phyloP scores from a whole-genome alignment of 1,284 basidiomycete genomes.

The Microbotryum silenes-acaulis region DNA sequence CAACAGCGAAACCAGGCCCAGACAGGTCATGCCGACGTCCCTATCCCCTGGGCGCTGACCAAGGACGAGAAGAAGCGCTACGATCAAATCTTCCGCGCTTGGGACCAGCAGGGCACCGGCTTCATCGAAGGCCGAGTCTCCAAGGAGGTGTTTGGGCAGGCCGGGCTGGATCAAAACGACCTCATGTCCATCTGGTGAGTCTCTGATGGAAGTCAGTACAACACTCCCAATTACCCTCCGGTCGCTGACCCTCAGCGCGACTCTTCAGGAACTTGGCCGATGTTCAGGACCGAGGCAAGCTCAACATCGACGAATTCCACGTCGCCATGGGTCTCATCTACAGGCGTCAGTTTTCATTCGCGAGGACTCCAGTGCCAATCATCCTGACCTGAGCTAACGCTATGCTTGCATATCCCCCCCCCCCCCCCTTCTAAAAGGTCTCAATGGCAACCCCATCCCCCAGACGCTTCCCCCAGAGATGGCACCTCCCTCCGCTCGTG shows the following conservation, averaged over 20 bases:
- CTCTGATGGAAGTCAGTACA: neutral
- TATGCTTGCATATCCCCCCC: neutral
- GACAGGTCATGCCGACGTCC: slow-evolving; percentile 60
- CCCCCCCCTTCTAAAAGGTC: slow-evolving; percentile 47
- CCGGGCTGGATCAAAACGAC: slow-evolving; percentile 79
- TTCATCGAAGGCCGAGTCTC: slow-evolving; percentile 76
- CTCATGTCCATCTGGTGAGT: slow-evolving; percentile 88
- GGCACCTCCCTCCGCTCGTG: slow-evolving; percentile 81
- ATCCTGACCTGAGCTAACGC: slow-evolving; percentile 3
- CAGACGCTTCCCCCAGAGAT: slow-evolving; percentile 80
- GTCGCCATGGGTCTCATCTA: slow-evolving; percentile 98
- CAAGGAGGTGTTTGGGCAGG: slow-evolving; percentile 89
- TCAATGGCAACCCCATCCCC: slow-evolving; percentile 89
- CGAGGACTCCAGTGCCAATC: neutral
- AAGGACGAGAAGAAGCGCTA: slow-evolving; percentile 95
- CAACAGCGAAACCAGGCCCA: slow-evolving; percentile 65
- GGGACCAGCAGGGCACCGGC: slow-evolving; percentile 75
- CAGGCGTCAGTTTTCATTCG: slow-evolving; percentile 56
- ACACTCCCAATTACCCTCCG: neutral
- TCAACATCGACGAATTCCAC: slow-evolving; percentile 94
- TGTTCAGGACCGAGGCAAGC: slow-evolving; percentile 79
- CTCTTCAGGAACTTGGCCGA: slow-evolving; percentile 72
- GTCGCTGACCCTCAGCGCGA: slow-evolving; percentile 3
- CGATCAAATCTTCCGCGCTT: slow-evolving; percentile 91
- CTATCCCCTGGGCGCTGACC: slow-evolving; percentile 79